Base-by-base conservation (phyloP, 2,329 filamentous ascomycete genomes). In the Pezicula neosporulosa region DNA sequence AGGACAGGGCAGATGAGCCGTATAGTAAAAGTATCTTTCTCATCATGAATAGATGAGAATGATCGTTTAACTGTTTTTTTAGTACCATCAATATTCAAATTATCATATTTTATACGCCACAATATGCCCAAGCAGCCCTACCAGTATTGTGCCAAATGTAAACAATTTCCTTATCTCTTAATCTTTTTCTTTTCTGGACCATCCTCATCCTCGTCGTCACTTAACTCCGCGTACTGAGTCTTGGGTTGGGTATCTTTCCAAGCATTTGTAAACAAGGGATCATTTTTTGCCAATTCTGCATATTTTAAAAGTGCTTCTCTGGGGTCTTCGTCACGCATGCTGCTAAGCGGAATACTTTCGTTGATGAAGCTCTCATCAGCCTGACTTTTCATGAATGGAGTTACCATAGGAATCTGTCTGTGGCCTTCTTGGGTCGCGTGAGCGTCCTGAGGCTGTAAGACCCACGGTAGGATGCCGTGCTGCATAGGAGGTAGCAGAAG, bases 271-370 rank as follows among this genome's bases (percentile, higher is more conserved):
- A 97, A 99, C 62, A 96, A 80, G 1, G 92, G 93, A 66, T 97
- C 92, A 66, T 90, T 93, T 70, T 96, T 85, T 12, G 92, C 91
- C 66, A 95, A 86, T 50, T 96, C 90, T 36, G 91, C 93, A 75
- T 97, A 99, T 73, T 95, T 97, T 54, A 99, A 73, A 64, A 99
- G 73, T 43, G 94, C 94, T 70, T 96, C 94, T 57, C 94, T 78
- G 0, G 94, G 94, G 73, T 99, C 94, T 68, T 99, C 94, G 69
- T 99, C 92, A 44, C 96, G 79, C 90, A 99, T 96, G 56, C 83
- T 86, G 56, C 90, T 93, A 12, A 97, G 78, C 27, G 92, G 90
- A 48, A 97, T 96, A 58, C 89, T 89, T 65, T 93, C 83, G 61
- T 86, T 86, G 55, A 99, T 90, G 67, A 95, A 90, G 63, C 87